Evolutionary conservation across 495 filamentous ascomycete species (phyloP), one percentile per base, ranked within the genome.

Genomic region (Neurospora hispaniola): DNA sequence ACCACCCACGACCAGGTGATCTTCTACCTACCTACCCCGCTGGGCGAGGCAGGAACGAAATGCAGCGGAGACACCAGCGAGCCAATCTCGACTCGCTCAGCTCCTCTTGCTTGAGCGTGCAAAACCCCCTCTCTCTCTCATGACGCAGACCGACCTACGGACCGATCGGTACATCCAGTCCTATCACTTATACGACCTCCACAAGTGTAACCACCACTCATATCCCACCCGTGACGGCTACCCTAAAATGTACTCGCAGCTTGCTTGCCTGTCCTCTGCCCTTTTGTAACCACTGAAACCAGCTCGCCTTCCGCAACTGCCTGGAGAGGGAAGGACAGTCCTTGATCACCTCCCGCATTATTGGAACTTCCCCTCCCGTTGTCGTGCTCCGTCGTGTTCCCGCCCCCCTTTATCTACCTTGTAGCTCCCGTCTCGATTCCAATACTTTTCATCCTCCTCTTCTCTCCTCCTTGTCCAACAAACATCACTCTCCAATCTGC

Each of bases 21-120:
- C 72, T 71, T 69, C 79, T 82, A 81, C 79, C 79, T 82, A 81
- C 79, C 80, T 82, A 82, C 80, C 80, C 80, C 80, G 80, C 80
- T 78, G 78, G 79, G 75, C 68, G 71, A 73, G 72, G 75, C 75
- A 79, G 76, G 74, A 78, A 79, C 76, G 71, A 71, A 68, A 68
- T 70, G 73, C 71, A 72, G 41, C 73, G 71, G 73, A 69, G 43
- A 41, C 71, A 23, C 71, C 71, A n/a, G 23, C 23, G 23, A 70
- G 69, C 71, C 74, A 40, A 46, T 62, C 31, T 69, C 72, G 74
- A 71, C 71, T 72, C 70, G 46, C 71, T 70, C 76, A 69, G 69
- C 73, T 72, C 72, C 69, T 70, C 23, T 31, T 62, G 54, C 27
- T 66, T 35, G 54, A 62, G 31, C 12, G 23, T 31, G 54, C 54